Percentiles rank a stretch among this genome's conserved stretches.
Conservation (phyloP, 257 asterid species). For the Jacaranda copaia region DNA sequence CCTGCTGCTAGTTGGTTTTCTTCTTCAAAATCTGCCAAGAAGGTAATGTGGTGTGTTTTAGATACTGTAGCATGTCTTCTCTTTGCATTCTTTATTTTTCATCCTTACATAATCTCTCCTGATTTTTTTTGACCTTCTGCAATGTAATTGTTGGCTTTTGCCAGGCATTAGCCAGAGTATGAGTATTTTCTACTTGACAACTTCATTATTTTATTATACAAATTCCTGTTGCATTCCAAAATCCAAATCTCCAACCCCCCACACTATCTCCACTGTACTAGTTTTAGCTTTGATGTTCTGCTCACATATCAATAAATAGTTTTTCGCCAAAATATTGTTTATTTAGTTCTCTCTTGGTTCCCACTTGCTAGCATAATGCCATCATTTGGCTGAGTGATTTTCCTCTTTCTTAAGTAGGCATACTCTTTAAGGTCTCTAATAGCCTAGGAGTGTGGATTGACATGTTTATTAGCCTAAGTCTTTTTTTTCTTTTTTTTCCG, state of each 20-base stretch:
- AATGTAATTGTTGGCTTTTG: neutral
- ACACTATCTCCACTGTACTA: neutral
- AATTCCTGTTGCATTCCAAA: neutral
- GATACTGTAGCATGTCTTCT: constrained; percentile 21
- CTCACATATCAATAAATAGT: too few relatives aligned
- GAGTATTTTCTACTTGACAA: neutral
- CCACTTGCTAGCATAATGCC: neutral
- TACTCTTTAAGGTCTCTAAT: constrained; percentile 5
- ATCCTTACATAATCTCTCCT: neutral
- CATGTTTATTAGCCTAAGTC: neutral
- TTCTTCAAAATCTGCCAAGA: constrained; percentile 84
- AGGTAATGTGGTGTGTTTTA: constrained; percentile 53
- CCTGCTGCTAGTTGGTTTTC: constrained; percentile 93
- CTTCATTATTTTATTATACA: neutral
- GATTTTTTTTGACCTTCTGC: neutral
- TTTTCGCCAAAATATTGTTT: neutral
- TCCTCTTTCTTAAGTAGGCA: neutral
- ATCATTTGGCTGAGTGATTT: neutral
- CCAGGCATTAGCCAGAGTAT: neutral
- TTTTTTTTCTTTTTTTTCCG: neutral
- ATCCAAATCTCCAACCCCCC: neutral
- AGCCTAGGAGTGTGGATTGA: constrained; percentile 1
- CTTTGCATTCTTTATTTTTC: constrained; percentile 28
- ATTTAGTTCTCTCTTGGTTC: neutral
- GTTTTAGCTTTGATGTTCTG: neutral